These are phyloP conservation scores for Rhodotorula paludigena DNA, from an alignment of 768 basidiomycete genomes.

Conservation along the genomic window DNA sequence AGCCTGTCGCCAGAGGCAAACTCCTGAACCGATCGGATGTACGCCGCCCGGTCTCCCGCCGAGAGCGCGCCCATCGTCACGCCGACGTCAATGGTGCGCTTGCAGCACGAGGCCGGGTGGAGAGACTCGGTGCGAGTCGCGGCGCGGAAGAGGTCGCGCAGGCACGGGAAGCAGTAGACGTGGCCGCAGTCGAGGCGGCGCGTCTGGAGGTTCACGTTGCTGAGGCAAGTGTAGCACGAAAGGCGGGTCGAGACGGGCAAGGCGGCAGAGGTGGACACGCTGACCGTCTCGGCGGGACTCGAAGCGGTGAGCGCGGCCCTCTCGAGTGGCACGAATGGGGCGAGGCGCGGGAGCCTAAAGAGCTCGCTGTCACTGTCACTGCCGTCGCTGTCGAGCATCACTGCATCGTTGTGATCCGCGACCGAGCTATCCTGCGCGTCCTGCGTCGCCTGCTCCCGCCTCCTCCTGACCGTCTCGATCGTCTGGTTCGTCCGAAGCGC, in stretches of 20 bases:
- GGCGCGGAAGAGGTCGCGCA: background rate
- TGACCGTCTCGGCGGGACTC: too few species aligned
- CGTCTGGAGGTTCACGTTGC: too few species aligned
- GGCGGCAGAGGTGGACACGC: too few species aligned
- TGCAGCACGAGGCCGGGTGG: background rate
- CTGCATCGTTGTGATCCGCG: too few species aligned
- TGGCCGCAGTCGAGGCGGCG: background rate
- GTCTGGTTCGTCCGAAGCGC: background rate
- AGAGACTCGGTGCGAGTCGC: conserved; percentile 4
- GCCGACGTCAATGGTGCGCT: background rate
- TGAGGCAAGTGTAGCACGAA: background rate
- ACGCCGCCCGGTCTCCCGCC: background rate
- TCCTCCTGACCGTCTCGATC: background rate
- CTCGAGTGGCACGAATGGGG: too few species aligned
- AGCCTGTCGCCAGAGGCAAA: background rate
- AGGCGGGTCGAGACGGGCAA: background rate
- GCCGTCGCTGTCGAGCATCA: too few species aligned
- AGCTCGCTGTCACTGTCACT: background rate
- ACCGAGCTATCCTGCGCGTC: too few species aligned
- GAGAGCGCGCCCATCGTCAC: too few species aligned
- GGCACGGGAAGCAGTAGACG: background rate
- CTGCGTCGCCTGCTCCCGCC: background rate
- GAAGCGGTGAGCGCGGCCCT: too few species aligned
- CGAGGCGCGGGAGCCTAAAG: too few species aligned
- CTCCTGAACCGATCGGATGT: background rate